These are phyloP conservation scores for Leishmania martiniquensis DNA, from an alignment of 208 protist genomes.

Conservation along the genomic window DNA sequence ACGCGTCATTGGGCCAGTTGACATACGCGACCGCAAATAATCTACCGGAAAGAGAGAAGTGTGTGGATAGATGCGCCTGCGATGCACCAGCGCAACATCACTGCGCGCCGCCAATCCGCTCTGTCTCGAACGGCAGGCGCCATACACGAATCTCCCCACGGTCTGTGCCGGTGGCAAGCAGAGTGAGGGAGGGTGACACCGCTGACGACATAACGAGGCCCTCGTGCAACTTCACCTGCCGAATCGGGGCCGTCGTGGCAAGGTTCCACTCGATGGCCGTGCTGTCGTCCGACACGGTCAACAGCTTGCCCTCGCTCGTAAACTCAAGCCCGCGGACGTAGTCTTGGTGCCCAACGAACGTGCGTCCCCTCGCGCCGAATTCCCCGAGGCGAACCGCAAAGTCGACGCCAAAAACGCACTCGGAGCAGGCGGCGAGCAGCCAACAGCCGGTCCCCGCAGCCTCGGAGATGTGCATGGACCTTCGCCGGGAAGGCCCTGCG, in stretches of 20 bases:
- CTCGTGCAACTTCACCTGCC: conserved; percentile 81
- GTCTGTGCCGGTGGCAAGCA: conserved; percentile 80
- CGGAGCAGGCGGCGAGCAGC: conserved; percentile 81
- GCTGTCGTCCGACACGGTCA: conserved; percentile 84
- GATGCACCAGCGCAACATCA: not conserved
- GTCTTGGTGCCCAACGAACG: conserved; percentile 73
- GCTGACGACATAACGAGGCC: conserved; percentile 81
- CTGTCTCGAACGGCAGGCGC: conserved; percentile 68
- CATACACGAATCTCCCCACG: conserved; percentile 77
- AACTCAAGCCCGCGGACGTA: conserved; percentile 88
- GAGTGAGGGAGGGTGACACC: conserved; percentile 33
- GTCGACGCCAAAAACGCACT: conserved; percentile 79
- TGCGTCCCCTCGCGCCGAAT: conserved; percentile 52
- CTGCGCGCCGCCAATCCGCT: conserved; percentile 35
- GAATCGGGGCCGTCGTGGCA: conserved; percentile 41
- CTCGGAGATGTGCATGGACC: conserved; percentile 4
- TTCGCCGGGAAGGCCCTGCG: conserved; percentile 3
- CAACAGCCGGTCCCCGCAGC: conserved; percentile 40
- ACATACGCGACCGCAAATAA: too few relatives aligned
- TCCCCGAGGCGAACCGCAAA: conserved; percentile 35
- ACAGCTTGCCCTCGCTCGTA: conserved; percentile 46
- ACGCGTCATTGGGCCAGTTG: too few relatives aligned
- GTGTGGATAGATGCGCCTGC: not conserved
- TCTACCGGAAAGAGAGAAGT: too few relatives aligned
- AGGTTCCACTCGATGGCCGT: conserved; percentile 81